Base-by-base conservation (phyloP, 75 land plant genomes). In the Pinus tabuliformis region DNA sequence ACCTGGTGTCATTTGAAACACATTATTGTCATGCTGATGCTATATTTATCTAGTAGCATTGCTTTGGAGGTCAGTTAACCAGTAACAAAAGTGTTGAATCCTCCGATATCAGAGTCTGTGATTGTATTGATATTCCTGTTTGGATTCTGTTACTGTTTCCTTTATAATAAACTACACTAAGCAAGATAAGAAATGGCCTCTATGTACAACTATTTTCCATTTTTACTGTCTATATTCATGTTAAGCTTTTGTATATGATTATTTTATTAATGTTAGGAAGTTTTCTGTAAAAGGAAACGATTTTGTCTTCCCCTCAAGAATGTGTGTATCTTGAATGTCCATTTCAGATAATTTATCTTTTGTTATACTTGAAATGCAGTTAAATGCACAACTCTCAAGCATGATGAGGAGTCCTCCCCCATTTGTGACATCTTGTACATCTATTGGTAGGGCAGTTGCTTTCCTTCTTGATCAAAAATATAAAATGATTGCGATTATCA, bases 331-430 rank as follows among this genome's bases (percentile, higher is more conserved):
- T 65, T 62, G 45, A 54, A 18, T 58, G 21, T n/a, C 3, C 13
- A 20, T n/a, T 71, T 59, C 42, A 33, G 52, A 3, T 57, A 72
- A 45, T 37, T 45, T 45, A 6, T 45, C 52, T 45, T 20, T n/a
- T 78, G 16, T 33, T 72, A 65, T 80, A 21, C 68, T 28, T 61
- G 72, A 70, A 65, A 1, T 73, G 42, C 91, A 93, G 96, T 72
- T 93, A 87, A 74, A 86, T 85, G 87, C 82, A 17, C 83, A 81
- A 15, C 80, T 93, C 28, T 76, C 74, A 22, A 77, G 72, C 72
- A 73, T 93, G 56, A 89, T 89, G 90, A 85, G 89, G 74, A 83
- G 80, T 22, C 91, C 96, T 17, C 93, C 91, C 39, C 91, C 91
- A 8, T 72, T 79, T 28, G 88, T 91, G 13, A 80, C 93, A 58